Conservation (phyloP, 345 rosid species). For the Eucalyptus regnans region DNA sequence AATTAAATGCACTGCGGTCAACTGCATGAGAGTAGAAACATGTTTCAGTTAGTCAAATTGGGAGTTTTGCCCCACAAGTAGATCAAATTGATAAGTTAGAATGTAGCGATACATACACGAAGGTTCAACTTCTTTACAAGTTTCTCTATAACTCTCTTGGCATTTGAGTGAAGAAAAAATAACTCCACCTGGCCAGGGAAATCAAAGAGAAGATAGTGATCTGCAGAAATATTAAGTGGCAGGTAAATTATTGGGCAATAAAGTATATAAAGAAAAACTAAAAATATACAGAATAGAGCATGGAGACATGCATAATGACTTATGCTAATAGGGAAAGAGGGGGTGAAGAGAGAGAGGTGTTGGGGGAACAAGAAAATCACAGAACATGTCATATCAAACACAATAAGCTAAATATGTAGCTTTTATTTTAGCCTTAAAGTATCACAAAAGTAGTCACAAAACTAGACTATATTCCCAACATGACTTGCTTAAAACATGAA, state of each 20-base stretch:
- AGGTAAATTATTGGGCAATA: background rate
- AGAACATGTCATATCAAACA: background rate
- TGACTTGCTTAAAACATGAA: background rate
- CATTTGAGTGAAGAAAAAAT: constrained; percentile 70
- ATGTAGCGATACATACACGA: constrained; percentile 32
- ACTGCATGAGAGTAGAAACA: constrained; percentile 33
- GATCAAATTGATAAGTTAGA: background rate
- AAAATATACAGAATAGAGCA: background rate
- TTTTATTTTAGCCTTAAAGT: background rate
- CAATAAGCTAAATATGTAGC: background rate
- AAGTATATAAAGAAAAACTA: background rate
- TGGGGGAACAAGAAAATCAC: background rate
- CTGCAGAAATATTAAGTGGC: constrained; percentile 32
- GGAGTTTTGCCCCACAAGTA: background rate
- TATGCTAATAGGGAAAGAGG: background rate
- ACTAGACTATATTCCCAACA: background rate
- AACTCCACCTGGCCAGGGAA: constrained; percentile 98
- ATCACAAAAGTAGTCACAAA: background rate
- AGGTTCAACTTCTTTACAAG: constrained; percentile 74
- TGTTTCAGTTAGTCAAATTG: background rate
- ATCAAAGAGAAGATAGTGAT: constrained; percentile 90
- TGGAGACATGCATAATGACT: background rate
- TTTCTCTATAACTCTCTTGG: constrained; percentile 58
- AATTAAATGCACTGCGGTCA: constrained; percentile 79
- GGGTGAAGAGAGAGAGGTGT: background rate